These are phyloP conservation scores for Aspergillus thermomutatus DNA, from an alignment of 2,329 filamentous ascomycete species.

Conservation along the genomic window DNA sequence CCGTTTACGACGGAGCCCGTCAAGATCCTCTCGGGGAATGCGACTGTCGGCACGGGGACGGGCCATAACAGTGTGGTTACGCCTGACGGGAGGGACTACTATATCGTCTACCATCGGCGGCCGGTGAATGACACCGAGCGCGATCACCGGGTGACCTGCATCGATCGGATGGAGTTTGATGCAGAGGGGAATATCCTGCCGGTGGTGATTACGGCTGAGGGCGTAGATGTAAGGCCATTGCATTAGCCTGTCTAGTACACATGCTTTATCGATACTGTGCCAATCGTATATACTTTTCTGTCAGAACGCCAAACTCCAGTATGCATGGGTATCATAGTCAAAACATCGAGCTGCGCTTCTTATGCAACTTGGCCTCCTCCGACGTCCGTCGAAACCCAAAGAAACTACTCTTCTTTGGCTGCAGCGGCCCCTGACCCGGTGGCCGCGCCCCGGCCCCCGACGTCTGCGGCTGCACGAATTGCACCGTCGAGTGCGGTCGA, in stretches of 20 bases:
- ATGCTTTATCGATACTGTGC: neutral
- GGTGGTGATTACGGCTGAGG: slow-evolving; percentile 38
- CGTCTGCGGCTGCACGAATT: slow-evolving; percentile 13
- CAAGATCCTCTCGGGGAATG: slow-evolving; percentile 35
- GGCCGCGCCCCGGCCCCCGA: no score
- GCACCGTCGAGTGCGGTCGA: slow-evolving; percentile 18
- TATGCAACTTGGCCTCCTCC: slow-evolving; percentile 36
- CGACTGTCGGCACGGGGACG: slow-evolving; percentile 29
- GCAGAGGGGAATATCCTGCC: slow-evolving; percentile 42
- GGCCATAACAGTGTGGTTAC: slow-evolving; percentile 44
- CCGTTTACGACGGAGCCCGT: slow-evolving; percentile 39
- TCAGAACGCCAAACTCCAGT: neutral
- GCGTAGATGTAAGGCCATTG: slow-evolving; percentile 21
- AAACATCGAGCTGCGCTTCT: slow-evolving; percentile 48
- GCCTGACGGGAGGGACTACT: slow-evolving; percentile 40
- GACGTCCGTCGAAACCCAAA: slow-evolving; percentile 40
- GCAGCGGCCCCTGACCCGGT: slow-evolving; percentile 14
- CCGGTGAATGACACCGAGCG: slow-evolving; percentile 44
- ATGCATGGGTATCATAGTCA: slow-evolving; percentile 23
- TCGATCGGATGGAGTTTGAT: slow-evolving; percentile 50
- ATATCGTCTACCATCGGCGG: slow-evolving; percentile 48
- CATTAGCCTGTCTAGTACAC: neutral
- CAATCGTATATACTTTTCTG: neutral
- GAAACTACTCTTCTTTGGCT: slow-evolving; percentile 45
- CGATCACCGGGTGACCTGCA: slow-evolving; percentile 48